Evolutionary conservation across 306 rosid genomes (phyloP), one percentile per base, ranked within the genome.

Genomic region (Vigna radiata): DNA sequence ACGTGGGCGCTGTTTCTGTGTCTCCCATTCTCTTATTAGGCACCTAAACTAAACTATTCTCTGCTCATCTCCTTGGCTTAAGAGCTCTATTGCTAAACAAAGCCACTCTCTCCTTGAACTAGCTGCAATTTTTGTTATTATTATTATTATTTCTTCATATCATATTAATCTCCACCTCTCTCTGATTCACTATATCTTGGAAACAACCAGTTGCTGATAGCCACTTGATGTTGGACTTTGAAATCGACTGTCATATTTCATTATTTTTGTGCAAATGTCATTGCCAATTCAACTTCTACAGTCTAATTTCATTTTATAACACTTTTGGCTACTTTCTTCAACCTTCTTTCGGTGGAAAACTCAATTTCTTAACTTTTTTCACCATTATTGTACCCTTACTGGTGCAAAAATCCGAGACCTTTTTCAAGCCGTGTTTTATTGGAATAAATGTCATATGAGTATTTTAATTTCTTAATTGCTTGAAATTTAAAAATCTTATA

Each of bases 1-100:
- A 96, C 99, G 97, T 96, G 99, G 97, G 96, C 77, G 90, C 87
- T 89, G 98, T 95, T 95, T 91, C 93, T 84, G 80, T 95, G 97
- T 96, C 96, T 93, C 96, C 97, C 91, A 91, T 89, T 89, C 86
- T 75, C 78, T 73, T 56, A 76, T 72, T 49, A 77, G 77, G 84
- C 19, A 41, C 27, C 74, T 68, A 44, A 44, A 44, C 77, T 81
- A 82, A 84, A 84, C 79, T 72, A 82, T 82, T 83, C 68, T 69
- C 85, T 79, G 84, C 86, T 85, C 90, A 80, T 93, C 93, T 76
- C 73, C 97, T 94, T 84, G 98, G 93, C 98, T 79, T 78, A 86
- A 73, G 98, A 89, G 98, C 97, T 92, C 86, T 84, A 72, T 60
- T 84, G 80, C 93, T 89, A 86, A 86, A 87, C 84, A 8, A 85